Base-by-base conservation (phyloP, 2,329 filamentous ascomycete species). In the Periconia sp. region DNA sequence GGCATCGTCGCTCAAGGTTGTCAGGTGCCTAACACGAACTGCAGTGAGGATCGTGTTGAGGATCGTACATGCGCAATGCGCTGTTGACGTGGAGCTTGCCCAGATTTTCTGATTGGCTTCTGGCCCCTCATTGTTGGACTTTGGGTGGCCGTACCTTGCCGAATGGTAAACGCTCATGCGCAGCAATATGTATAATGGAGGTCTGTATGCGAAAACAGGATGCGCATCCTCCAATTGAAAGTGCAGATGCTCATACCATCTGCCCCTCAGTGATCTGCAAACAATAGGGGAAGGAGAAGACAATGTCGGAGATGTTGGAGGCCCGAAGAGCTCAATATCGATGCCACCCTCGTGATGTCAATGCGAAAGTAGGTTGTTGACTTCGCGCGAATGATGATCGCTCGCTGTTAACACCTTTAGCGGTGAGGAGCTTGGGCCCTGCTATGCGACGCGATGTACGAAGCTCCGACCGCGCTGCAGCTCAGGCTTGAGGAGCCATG, bases 11-110 rank as follows among this genome's bases (percentile, higher is more conserved):
- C 54, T 44, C 30, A 16, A 31, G 12, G 25, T 44, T 49, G 56
- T 66, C 64, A 66, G 63, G 59, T 67, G 63, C 53, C 61, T 54
- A 42, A 48, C 48, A 51, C 48, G 32, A 48, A 44, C 62, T 67
- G 63, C 61, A 53, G 46, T 42, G 32, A 48, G 48, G 46, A 50
- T 44, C 13, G 29, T 34, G 36, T 35, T 42, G 32, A 48, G 48
- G 46, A 50, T 44, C 13, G 29, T 34, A 38, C 38, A 50, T 45
- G 36, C 40, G 19, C 26, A 33, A 36, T 46, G 30, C 32, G 26
- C 32, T 28, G 37, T 30, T 25, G n/a, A 29, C 15, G n/a, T n/a
- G n/a, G n/a, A n/a, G n/a, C n/a, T n/a, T n/a, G n/a, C n/a, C 17
- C 8, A 18, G 24, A 32, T 28, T 28, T 40, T 25, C 22, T 17